Percentiles rank a stretch among this genome's conserved stretches.
These are phyloP conservation scores for Umbelopsis vinacea DNA, from an alignment of 192 early-diverging fungal genomes.

Conservation along the genomic window DNA sequence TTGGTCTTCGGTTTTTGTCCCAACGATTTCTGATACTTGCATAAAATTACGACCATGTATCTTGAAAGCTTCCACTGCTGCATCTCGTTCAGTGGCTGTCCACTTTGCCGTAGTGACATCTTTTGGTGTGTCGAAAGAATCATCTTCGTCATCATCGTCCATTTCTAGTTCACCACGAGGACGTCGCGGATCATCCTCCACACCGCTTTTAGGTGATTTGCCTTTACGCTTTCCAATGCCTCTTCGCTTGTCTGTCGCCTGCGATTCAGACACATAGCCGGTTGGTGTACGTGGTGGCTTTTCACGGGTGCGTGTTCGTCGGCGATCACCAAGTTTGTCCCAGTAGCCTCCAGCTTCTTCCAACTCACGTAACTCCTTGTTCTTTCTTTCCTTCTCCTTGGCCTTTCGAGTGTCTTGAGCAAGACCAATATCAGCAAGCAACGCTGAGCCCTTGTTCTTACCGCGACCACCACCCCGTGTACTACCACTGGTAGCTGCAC, in stretches of 20 bases:
- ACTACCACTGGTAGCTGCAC: constrained; percentile 42
- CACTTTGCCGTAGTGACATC: constrained; percentile 47
- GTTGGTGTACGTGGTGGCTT: constrained; percentile 9
- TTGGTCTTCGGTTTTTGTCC: constrained; percentile 78
- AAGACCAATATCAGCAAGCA: constrained; percentile 59
- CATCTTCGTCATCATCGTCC: constrained; percentile 30
- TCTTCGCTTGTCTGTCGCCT: constrained; percentile 31
- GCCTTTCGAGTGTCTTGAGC: constrained; percentile 47
- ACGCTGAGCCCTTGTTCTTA: constrained; percentile 45
- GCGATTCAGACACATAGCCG: constrained; percentile 25
- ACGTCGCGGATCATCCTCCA: constrained; percentile 23
- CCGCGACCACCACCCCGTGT: constrained; percentile 34
- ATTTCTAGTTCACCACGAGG: not conserved
- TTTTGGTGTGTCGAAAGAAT: constrained; percentile 22
- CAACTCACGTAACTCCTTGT: constrained; percentile 50
- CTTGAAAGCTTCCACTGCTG: constrained; percentile 67
- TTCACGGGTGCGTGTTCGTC: constrained; percentile 9
- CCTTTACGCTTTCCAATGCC: constrained; percentile 35
- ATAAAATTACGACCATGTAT: constrained; percentile 73
- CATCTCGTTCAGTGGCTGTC: constrained; percentile 63
- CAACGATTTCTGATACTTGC: constrained; percentile 68
- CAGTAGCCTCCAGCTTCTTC: constrained; percentile 47
- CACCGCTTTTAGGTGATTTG: constrained; percentile 8
- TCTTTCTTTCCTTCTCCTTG: constrained; percentile 48
- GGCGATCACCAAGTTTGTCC: constrained; percentile 38